phyloP scores from a whole-genome alignment of 2,329 filamentous ascomycete genomes.

The Podosphaera fusca region DNA sequence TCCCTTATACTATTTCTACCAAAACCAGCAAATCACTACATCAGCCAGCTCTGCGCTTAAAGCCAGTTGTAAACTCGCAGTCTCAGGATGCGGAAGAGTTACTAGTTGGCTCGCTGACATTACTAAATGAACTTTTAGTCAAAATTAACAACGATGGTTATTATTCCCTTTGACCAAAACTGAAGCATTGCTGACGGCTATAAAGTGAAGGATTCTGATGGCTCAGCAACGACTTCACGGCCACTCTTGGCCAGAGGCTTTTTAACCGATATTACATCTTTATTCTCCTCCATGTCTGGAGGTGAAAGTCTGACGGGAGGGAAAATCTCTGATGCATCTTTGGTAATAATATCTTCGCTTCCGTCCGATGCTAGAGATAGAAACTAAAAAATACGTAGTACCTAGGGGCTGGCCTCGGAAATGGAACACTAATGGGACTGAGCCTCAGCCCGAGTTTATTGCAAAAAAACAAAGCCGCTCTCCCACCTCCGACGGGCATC shows the following conservation, averaged over 20 bases:
- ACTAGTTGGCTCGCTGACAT: background rate
- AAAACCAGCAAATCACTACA: background rate
- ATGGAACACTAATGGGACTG: constrained; percentile 3
- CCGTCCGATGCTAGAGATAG: background rate
- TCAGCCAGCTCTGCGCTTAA: background rate
- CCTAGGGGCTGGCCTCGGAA: constrained; percentile 4
- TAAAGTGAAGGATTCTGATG: background rate
- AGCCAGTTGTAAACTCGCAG: background rate
- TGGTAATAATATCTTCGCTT: background rate
- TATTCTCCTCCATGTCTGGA: background rate
- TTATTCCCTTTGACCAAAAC: background rate
- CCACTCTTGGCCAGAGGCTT: constrained; percentile 1
- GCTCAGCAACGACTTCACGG: background rate
- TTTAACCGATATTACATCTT: constrained; percentile 1
- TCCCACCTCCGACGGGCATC: constrained; percentile 2
- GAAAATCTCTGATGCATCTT: constrained; percentile 1
- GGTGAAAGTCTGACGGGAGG: background rate
- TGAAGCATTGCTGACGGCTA: background rate
- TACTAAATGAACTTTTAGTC: background rate
- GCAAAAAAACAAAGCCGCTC: constrained; percentile 2
- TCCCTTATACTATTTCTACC: background rate
- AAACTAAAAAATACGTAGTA: constrained; percentile 1
- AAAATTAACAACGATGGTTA: background rate
- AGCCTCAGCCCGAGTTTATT: background rate
- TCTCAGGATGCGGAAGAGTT: background rate